Conservation (phyloP, 2,329 filamentous ascomycete species). For the Paramyrothecium sp. region DNA sequence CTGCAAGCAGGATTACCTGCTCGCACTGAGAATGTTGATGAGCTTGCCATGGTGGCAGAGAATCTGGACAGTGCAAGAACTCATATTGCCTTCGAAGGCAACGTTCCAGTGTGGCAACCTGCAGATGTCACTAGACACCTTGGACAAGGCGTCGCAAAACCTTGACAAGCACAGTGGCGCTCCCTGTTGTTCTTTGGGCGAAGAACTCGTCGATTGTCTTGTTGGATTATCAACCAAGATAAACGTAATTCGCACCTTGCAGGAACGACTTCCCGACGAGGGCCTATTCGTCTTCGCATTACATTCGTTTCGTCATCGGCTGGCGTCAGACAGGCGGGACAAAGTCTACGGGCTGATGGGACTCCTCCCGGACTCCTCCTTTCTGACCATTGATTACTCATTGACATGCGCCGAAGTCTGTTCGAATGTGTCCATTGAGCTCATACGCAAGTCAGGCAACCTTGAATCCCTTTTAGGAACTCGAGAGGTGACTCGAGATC, state of each 20-base stretch:
- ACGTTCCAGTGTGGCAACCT: background rate
- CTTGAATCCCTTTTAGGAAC: background rate
- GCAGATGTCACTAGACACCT: background rate
- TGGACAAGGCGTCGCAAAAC: background rate
- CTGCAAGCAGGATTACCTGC: background rate
- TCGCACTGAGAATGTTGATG: background rate
- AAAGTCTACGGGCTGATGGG: background rate
- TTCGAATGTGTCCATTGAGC: background rate
- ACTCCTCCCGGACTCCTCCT: background rate
- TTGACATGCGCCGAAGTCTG: background rate
- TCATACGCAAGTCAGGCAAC: background rate
- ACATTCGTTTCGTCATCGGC: background rate
- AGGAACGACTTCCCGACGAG: background rate
- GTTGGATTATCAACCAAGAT: background rate
- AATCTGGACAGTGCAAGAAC: background rate
- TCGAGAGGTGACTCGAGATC: background rate
- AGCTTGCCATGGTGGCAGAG: background rate
- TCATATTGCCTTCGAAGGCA: background rate
- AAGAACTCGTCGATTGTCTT: background rate
- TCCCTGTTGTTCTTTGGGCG: background rate
- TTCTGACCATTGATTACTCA: background rate
- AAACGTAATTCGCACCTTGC: background rate
- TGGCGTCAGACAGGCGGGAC: background rate
- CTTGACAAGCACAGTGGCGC: background rate
- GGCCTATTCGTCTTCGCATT: background rate